Percentiles rank a stretch among this genome's conserved stretches.
Conservation (phyloP, 129 eudicot genomes). For the Flaveria robusta region DNA sequence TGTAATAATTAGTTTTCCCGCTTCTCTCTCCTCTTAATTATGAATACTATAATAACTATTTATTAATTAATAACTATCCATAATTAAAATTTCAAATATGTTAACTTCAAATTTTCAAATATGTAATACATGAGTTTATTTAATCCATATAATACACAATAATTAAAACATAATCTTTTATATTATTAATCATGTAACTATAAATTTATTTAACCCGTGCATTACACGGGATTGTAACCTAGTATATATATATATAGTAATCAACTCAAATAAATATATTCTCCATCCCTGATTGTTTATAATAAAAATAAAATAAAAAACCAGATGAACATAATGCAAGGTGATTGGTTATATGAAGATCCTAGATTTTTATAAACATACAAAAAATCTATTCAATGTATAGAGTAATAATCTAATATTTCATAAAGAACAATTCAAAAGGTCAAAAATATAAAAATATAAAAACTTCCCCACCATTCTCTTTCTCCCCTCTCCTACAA, state of each 20-base stretch:
- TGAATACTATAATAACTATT: no score
- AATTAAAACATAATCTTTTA: no score
- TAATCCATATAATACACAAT: no score
- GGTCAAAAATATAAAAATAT: background rate
- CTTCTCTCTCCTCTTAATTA: no score
- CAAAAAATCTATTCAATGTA: background rate
- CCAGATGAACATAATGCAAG: constrained; percentile 8
- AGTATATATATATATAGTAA: background rate
- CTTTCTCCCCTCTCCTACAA: constrained; percentile 30
- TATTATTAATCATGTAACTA: no score
- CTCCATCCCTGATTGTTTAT: background rate
- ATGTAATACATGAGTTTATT: no score
- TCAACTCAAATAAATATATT: background rate
- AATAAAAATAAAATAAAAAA: background rate
- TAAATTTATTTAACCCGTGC: no score
- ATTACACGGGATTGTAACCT: no score
- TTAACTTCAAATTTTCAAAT: no score
- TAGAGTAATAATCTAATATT: background rate
- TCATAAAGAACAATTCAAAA: background rate
- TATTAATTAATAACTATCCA: no score
- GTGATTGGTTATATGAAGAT: constrained; percentile 15
- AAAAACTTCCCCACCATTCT: constrained; percentile 8
- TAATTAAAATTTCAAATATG: no score
- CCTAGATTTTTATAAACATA: constrained; percentile 11
- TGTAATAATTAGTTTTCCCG: no score